A percentile compares a stretch with the other conserved stretches of the same genome.
Evolutionary conservation across 225 moss, liverwort and hornwort genomes (phyloP).

Genomic region (Straminergon stramineum): DNA sequence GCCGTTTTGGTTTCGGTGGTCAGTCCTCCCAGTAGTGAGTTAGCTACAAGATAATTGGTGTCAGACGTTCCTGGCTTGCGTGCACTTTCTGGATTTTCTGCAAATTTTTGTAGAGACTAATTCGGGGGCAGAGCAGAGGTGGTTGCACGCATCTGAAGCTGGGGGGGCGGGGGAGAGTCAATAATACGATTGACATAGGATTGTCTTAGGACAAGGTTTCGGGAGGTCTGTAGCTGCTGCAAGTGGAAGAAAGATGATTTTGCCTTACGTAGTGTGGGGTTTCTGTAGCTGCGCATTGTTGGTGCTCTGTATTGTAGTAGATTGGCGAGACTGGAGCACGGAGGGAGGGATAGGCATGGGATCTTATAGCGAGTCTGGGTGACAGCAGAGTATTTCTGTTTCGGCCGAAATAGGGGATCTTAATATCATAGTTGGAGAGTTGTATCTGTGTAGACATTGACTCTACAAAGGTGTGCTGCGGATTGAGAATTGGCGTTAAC

Average conservation of each 20-base stretch:
- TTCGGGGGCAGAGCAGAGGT: constrained; percentile 1
- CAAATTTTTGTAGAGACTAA: constrained; percentile 23
- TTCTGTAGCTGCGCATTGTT: not conserved
- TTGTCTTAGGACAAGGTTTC: not conserved
- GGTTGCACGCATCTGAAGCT: not conserved
- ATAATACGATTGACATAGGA: not conserved
- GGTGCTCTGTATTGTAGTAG: constrained; percentile 24
- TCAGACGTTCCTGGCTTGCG: not conserved
- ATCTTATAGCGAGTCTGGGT: constrained; percentile 1
- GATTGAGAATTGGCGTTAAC: not conserved
- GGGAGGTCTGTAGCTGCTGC: constrained; percentile 7
- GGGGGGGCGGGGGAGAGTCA: not conserved
- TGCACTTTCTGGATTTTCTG: constrained; percentile 4
- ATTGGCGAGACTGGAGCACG: constrained; percentile 4
- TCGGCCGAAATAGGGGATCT: constrained; percentile 1
- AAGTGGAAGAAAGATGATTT: not conserved
- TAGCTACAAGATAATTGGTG: not conserved
- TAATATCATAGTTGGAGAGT: not conserved
- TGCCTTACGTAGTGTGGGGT: not conserved
- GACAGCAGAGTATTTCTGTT: constrained; percentile 21
- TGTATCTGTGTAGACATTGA: constrained; percentile 11
- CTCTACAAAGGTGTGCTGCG: constrained; percentile 1
- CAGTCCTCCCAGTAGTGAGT: constrained; percentile 25
- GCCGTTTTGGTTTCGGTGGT: constrained; percentile 29
- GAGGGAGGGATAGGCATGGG: not conserved